Base-by-base conservation (phyloP, 768 basidiomycete species). In the Leccinum variicolor region DNA sequence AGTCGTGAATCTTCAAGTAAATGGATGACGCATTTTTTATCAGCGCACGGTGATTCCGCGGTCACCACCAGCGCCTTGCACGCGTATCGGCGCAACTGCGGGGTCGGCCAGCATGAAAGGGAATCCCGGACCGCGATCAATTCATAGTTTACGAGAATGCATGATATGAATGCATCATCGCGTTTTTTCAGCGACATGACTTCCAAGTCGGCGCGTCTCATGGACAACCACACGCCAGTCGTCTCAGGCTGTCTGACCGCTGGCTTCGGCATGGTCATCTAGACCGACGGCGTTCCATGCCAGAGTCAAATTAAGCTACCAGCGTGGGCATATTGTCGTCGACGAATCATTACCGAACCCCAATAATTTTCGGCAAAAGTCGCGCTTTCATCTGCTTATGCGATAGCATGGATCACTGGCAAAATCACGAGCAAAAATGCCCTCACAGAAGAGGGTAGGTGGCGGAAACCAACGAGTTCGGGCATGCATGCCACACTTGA, bases 1-100 rank as follows among this genome's bases (percentile, higher is more conserved):
- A 57, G 64, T 55, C 47, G 28, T 53, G 55, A 51, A 52, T 58
- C 36, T 23, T 41, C 4, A 19, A 41, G n/a, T 41, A 19, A 41
- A 41, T 41, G 14, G 8, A 45, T 31, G 28, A 23, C 21, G 6
- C 55, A 33, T 28, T 41, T 11, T 15, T 13, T 33, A 34, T 41
- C 31, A 33, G 28, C 52, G 58, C 39, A 29, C 47, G 15, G 50
- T 46, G 26, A 47, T 53, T 60, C 48, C 31, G 49, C 23, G 43
- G 31, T 36, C 41, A 34, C 52, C 41, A 11, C 31, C 23, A 50
- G 29, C 53, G 31, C 57, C 53, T 41, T 34, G 26, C 51, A 49
- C 41, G 39, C 53, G 4, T 45, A 21, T 39, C 17, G 28, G 45
- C 46, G 48, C 19, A 34, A 21, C 4, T 19, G 34, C 39, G 36